Percentiles rank a stretch among this genome's conserved stretches.
Conservation (phyloP, 345 rosid genomes). For the Eucalyptus tenuipes region DNA sequence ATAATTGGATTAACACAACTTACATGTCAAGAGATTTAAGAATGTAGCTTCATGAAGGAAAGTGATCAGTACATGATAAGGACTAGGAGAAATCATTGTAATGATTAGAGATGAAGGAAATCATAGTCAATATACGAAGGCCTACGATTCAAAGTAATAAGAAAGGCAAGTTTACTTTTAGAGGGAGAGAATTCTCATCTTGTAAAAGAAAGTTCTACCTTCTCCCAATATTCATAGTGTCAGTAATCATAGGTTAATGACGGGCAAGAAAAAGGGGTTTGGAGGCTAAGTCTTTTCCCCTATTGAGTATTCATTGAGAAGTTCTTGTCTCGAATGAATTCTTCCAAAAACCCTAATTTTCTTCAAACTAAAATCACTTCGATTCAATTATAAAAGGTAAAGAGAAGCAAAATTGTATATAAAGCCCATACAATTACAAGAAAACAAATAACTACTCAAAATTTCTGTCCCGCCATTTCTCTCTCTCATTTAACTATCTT, state of each 20-base stretch:
- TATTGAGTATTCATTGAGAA: not conserved
- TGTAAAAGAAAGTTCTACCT: not conserved
- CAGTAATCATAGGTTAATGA: not conserved
- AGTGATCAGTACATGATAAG: not conserved
- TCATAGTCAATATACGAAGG: not conserved
- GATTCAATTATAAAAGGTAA: not conserved
- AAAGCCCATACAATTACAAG: not conserved
- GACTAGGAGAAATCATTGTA: not conserved
- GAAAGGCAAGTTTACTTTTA: not conserved
- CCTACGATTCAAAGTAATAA: not conserved
- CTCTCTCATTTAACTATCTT: fast-evolving
- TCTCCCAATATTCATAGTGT: not conserved
- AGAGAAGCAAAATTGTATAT: not conserved
- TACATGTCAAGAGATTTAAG: not conserved
- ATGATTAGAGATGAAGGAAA: not conserved
- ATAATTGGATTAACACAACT: not conserved
- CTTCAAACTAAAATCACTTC: not conserved
- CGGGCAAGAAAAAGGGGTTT: not conserved
- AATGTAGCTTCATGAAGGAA: not conserved
- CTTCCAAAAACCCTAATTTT: not conserved
- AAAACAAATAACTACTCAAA: not conserved
- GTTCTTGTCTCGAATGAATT: not conserved
- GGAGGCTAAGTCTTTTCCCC: not conserved
- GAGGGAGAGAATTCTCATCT: not conserved
- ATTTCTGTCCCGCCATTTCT: not conserved